A percentile compares a stretch with the other conserved stretches of the same genome.
phyloP scores from a whole-genome alignment of 768 basidiomycete species.

The Pholiota molesta region DNA sequence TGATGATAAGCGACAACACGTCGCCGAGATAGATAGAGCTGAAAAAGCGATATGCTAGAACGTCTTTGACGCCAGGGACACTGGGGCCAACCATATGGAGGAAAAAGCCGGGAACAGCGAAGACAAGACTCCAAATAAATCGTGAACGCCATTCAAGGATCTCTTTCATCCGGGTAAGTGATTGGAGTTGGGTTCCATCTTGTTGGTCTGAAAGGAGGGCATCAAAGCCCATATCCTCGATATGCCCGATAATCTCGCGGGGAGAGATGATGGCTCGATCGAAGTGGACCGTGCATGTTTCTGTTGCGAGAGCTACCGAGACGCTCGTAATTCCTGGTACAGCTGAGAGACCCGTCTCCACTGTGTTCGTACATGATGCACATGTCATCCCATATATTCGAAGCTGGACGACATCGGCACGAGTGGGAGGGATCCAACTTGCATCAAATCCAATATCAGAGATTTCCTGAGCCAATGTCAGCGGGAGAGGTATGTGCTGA shows the following conservation, averaged over 20 bases:
- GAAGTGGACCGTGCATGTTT: slow-evolving; percentile 75
- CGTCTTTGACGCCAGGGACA: slow-evolving; percentile 57
- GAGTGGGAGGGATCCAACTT: slow-evolving; percentile 65
- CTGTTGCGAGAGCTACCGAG: slow-evolving; percentile 75
- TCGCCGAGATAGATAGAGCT: slow-evolving; percentile 83
- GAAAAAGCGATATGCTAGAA: slow-evolving; percentile 55
- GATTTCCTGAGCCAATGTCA: slow-evolving; percentile 65
- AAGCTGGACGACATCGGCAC: slow-evolving; percentile 70
- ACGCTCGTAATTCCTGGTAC: slow-evolving; percentile 77
- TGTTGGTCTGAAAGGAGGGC: slow-evolving; percentile 82
- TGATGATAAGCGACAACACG: slow-evolving; percentile 71
- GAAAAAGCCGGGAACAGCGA: slow-evolving; percentile 95
- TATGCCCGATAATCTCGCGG: slow-evolving; percentile 85
- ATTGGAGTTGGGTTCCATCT: slow-evolving; percentile 82
- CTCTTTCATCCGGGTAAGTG: slow-evolving; percentile 88
- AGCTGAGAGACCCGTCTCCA: slow-evolving; percentile 68
- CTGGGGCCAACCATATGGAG: slow-evolving; percentile 82
- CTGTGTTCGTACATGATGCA: slow-evolving; percentile 75
- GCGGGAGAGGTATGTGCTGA: not conserved
- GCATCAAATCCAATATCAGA: slow-evolving; percentile 94
- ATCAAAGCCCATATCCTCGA: slow-evolving; percentile 90
- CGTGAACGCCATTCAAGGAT: slow-evolving; percentile 87
- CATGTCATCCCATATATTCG: slow-evolving; percentile 94
- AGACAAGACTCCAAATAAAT: slow-evolving; percentile 71
- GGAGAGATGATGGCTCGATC: slow-evolving; percentile 74